Percentiles rank a stretch among this genome's conserved stretches.
phyloP scores from a whole-genome alignment of 768 basidiomycete genomes.

The Mycena vitilis region DNA sequence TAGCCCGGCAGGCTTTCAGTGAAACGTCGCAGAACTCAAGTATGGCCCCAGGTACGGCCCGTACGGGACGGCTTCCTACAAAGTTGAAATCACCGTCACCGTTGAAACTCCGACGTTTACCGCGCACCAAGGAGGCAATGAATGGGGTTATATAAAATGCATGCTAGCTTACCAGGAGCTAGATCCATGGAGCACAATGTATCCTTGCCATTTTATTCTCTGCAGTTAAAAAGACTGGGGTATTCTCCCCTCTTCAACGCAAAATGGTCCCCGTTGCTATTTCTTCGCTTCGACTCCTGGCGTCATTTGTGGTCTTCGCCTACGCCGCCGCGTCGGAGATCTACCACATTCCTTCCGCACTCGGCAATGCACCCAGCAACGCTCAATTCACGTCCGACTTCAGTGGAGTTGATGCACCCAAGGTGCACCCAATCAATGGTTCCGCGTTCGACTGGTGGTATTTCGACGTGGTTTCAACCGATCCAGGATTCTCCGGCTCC shows the following conservation, averaged over 20 bases:
- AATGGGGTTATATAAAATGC: neutral
- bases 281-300: slow-evolving; percentile 1
- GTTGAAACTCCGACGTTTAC: neutral
- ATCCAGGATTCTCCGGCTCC: neutral
- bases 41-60: too few relatives aligned
- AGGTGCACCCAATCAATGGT: neutral
- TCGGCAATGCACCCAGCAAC: neutral
- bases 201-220: neutral
- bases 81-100: too few relatives aligned
- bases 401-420: neutral
- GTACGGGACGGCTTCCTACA: too few relatives aligned
- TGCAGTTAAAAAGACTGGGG: too few relatives aligned
- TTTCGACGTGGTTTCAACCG: neutral
- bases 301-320: neutral
- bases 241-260: too few relatives aligned
- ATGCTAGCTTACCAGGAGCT: neutral
- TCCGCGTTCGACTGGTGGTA: neutral
- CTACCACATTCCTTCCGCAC: neutral
- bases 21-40: too few relatives aligned
- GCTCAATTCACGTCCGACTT: neutral
- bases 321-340: neutral
- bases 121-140: neutral
- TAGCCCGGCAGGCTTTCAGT: neutral
- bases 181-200: neutral
- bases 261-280: neutral